Conservation (phyloP, 2,329 filamentous ascomycete species). For the Curvularia sp. region DNA sequence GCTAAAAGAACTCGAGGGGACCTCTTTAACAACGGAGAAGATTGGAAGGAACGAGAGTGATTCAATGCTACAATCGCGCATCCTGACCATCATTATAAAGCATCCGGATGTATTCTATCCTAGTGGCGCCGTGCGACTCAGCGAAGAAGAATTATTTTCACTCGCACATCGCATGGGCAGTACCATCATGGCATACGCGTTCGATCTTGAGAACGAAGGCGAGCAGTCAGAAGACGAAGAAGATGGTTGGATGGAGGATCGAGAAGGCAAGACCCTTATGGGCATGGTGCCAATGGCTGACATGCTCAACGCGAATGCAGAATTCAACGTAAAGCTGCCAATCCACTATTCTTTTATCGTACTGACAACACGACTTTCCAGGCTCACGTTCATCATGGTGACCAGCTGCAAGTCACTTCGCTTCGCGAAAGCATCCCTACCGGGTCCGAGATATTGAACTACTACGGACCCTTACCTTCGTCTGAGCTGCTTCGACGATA, state of each 20-base stretch:
- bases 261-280: conserved; percentile 29
- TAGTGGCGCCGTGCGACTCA: not conserved
- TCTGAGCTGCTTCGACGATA: conserved; percentile 34
- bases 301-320: conserved; percentile 34
- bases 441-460: conserved; percentile 33
- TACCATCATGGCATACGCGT: conserved; percentile 36
- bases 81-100: conserved; percentile 25
- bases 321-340: conserved; percentile 28
- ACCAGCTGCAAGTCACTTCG: conserved; percentile 14
- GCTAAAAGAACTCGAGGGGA: conserved; percentile 30
- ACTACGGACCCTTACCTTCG: conserved; percentile 34
- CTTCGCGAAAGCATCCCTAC: conserved; percentile 7
- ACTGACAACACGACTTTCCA: conserved; percentile 4
- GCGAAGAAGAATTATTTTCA: conserved; percentile 24
- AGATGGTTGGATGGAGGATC: conserved; percentile 37
- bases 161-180: conserved; percentile 35
- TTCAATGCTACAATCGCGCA: conserved; percentile 24
- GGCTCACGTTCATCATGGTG: conserved; percentile 37
- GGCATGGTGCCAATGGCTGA: conserved; percentile 41
- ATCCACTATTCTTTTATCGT: not conserved
- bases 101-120: conserved; percentile 23
- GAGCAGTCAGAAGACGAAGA: conserved; percentile 31
- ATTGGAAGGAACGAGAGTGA: conserved; percentile 33
- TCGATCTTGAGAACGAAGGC: conserved; percentile 30
- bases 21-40: conserved; percentile 30